A percentile compares a stretch with the other conserved stretches of the same genome.
These are phyloP conservation scores for Phoenix dactylifera DNA, from an alignment of 176 grass and related monocot genomes.

Conservation along the genomic window DNA sequence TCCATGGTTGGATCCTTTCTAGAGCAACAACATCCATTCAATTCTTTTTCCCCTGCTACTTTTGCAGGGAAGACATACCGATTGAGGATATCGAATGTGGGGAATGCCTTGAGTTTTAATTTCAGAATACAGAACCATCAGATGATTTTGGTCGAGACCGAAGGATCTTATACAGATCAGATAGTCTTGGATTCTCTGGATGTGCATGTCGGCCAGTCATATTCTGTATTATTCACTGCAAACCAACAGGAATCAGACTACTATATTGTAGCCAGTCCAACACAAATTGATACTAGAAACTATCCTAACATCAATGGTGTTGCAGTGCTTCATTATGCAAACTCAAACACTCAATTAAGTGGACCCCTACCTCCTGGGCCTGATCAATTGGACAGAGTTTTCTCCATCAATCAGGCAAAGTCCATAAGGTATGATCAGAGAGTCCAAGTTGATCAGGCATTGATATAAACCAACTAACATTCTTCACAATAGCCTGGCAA, in stretches of 20 bases:
- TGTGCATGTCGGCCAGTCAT: constrained; percentile 9
- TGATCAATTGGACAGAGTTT: constrained; percentile 4
- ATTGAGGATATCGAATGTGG: constrained; percentile 5
- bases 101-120: constrained; percentile 4
- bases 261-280: constrained; percentile 11
- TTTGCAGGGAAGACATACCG: constrained; percentile 3
- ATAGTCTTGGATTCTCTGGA: constrained; percentile 2
- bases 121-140: constrained; percentile 8
- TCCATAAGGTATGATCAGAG: background rate
- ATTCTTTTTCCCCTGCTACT: background rate
- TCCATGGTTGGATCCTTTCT: background rate
- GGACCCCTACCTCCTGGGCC: constrained; percentile 1
- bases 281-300: constrained; percentile 2
- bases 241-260: constrained; percentile 6
- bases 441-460: background rate
- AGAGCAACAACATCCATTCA: background rate
- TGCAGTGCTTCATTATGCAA: background rate
- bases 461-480: too few species aligned
- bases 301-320: constrained; percentile 6
- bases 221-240: constrained; percentile 8
- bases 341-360: background rate
- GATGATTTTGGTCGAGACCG: constrained; percentile 7
- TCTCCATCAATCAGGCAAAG: constrained; percentile 2
- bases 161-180: constrained; percentile 13
- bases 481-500: too few species aligned